Evolutionary conservation across 2,329 filamentous ascomycete species (phyloP).

Genomic region (Alternaria sp.): DNA sequence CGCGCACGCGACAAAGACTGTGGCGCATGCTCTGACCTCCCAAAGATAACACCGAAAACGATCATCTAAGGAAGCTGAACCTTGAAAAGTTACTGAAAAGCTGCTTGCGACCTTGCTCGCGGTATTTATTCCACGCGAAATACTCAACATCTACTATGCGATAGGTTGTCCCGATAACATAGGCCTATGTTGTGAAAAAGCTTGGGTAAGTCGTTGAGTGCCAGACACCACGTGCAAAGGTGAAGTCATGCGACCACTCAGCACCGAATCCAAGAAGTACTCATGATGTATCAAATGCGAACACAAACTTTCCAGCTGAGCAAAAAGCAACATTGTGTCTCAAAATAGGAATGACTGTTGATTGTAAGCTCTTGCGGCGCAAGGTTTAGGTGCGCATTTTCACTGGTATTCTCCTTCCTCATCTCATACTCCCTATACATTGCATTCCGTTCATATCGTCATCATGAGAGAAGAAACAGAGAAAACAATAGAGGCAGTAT

Average conservation of each 20-base stretch:
- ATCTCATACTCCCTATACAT: background rate
- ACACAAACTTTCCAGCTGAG: slow-evolving; percentile 20
- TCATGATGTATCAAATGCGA: slow-evolving; percentile 15
- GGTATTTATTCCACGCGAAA: background rate
- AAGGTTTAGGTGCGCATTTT: slow-evolving; percentile 9
- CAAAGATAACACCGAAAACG: background rate
- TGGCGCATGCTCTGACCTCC: slow-evolving; percentile 3
- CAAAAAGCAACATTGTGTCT: slow-evolving; percentile 5
- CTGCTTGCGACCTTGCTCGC: background rate
- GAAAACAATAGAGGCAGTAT: slow-evolving; percentile 25
- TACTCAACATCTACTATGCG: background rate
- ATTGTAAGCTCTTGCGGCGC: slow-evolving; percentile 7
- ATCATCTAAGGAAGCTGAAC: slow-evolving; percentile 1
- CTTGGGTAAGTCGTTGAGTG: slow-evolving; percentile 2
- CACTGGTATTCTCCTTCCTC: background rate
- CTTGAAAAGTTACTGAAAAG: background rate
- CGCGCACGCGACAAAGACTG: slow-evolving; percentile 11
- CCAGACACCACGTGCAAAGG: slow-evolving; percentile 12
- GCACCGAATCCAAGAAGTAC: slow-evolving; percentile 7
- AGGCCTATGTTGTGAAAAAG: background rate
- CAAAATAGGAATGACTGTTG: slow-evolving; percentile 17
- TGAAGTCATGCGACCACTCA: slow-evolving; percentile 11
- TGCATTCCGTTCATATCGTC: background rate
- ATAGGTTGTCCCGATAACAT: background rate
- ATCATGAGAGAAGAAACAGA: slow-evolving; percentile 29